Conservation (phyloP, 2,329 filamentous ascomycete species). For the Diaporthe caulivora region DNA sequence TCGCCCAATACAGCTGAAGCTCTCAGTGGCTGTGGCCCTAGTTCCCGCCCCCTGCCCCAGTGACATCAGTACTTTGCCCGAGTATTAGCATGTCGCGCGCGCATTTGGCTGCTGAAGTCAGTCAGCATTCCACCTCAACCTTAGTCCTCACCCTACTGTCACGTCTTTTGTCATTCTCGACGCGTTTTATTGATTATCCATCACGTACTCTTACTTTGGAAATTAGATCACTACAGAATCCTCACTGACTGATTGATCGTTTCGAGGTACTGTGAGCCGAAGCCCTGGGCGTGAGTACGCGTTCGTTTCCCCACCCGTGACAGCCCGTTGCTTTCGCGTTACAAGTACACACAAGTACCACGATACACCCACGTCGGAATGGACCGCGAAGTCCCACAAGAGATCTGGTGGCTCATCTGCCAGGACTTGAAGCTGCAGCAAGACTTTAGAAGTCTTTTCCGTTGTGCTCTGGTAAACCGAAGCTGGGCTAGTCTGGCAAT, state of each 20-base stretch:
- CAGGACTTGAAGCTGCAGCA: constrained; percentile 66
- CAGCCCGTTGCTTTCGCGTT: background rate
- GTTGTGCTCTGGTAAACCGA: constrained; percentile 67
- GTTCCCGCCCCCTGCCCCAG: background rate
- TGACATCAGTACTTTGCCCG: constrained; percentile 28
- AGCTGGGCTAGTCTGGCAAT: constrained; percentile 70
- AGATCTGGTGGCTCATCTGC: constrained; percentile 72
- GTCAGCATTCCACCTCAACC: constrained; percentile 14
- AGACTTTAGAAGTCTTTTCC: constrained; percentile 72
- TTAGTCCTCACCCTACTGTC: background rate
- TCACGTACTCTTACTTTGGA: background rate
- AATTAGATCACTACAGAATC: background rate
- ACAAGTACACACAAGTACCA: background rate
- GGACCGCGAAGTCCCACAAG: constrained; percentile 59
- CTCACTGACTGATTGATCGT: background rate
- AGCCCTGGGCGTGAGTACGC: background rate
- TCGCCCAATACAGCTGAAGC: background rate
- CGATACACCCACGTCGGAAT: constrained; percentile 21
- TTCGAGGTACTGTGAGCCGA: background rate
- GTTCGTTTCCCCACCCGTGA: background rate
- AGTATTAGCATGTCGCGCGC: background rate
- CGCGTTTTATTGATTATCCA: background rate
- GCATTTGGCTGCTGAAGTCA: background rate
- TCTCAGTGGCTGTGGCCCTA: background rate
- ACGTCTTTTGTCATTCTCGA: background rate